Conservation (phyloP, 192 early-diverging fungal species). For the Linnemannia exigua region DNA sequence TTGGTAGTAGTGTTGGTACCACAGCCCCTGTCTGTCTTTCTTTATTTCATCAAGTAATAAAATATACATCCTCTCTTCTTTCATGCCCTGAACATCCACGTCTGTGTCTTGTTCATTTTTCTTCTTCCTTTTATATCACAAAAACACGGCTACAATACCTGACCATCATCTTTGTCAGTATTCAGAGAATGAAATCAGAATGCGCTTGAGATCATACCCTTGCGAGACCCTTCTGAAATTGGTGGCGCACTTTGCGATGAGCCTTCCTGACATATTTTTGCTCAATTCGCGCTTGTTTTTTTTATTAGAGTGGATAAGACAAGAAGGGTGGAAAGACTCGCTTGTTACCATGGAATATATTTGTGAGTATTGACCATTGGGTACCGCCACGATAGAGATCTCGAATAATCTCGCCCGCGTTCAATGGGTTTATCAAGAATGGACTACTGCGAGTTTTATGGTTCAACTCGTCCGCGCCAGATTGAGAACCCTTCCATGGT, state of each 20-base stretch:
- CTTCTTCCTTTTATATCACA: too few relatives aligned
- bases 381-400: conserved; percentile 70
- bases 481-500: conserved; percentile 62
- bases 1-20: too few relatives aligned
- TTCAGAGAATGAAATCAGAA: too few relatives aligned
- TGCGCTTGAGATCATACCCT: too few relatives aligned
- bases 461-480: conserved; percentile 73
- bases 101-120: too few relatives aligned
- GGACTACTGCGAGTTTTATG: conserved; percentile 61
- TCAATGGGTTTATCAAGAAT: conserved; percentile 68
- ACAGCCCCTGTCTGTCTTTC: too few relatives aligned
- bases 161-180: not conserved
- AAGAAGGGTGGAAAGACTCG: too few relatives aligned
- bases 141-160: too few relatives aligned
- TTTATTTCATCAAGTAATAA: too few relatives aligned
- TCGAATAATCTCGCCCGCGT: conserved; percentile 64
- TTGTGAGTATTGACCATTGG: conserved; percentile 51
- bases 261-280: not conserved
- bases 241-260: not conserved
- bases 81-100: too few relatives aligned
- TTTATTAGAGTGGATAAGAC: not conserved
- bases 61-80: too few relatives aligned
- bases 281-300: not conserved
- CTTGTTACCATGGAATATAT: conserved; percentile 37
- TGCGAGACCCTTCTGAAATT: too few relatives aligned